Evolutionary conservation across 768 basidiomycete species (phyloP), one percentile per base, ranked within the genome.

Genomic region (Rhodosporidiobolus sp.): DNA sequence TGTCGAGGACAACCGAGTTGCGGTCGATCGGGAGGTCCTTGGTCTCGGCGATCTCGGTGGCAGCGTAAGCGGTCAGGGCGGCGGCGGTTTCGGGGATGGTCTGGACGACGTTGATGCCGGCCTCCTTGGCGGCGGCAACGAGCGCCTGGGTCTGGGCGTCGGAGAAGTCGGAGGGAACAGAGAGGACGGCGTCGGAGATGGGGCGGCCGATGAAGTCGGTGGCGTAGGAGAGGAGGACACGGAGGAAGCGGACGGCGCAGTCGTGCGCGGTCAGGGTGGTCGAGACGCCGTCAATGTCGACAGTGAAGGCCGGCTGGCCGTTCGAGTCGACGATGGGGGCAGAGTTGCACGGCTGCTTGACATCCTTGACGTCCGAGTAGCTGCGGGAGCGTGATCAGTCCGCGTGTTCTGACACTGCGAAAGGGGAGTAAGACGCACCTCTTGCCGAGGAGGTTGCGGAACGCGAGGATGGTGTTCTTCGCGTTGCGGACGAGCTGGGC

Each of bases 401-500:
- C 48, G 26, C 8, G 7, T 26, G 19, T 14, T n/a, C 28, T 2
- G 22, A 5, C 19, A 26, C 14, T 11, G 4, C 50, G 46, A 10
- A 30, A 43, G 14, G 38, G 38, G 38, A 43, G 14, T 7, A 35
- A 48, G 22, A 82, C 87, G 35, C 69, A 94, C 90, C 88, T 93
- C 85, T 93, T 91, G 65, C 95, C 95, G 35, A 99, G 84, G 14
- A 97, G 84, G 80, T 96, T 93, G 34, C 94, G 86, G 85, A 98
- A 98, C 3, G 90, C 91, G n/a, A 87, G 88, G 78, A 98, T 94
- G 26, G 94, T 95, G 81, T 99, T 98, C 78, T 88, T 85, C 0
- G 90, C 83, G 81, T 99, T 98, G 83, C 96, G 96, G 22, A 98
- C 91, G 50, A 97, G 88, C 79, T 98, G 96, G 6, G 87, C 89